phyloP scores from a whole-genome alignment of 1,284 basidiomycete genomes.

The Vanrija pseudolonga region DNA sequence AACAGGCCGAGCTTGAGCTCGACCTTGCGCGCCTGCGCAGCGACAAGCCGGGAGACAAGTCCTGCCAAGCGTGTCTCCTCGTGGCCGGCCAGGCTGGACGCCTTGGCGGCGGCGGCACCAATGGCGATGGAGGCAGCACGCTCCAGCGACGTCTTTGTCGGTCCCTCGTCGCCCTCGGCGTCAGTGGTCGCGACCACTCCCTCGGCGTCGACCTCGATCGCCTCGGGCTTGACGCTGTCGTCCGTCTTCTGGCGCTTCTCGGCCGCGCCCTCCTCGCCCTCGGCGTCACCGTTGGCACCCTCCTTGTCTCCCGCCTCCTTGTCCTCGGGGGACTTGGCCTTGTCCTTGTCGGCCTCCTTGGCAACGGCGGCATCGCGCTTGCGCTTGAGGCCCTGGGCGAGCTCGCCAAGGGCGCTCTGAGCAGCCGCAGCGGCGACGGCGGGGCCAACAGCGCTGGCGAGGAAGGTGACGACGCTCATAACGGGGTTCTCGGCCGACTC shows the following conservation, averaged over 20 bases:
- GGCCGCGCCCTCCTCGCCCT: conserved; percentile 22
- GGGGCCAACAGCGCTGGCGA: conserved; percentile 87
- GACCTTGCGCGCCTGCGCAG: conserved; percentile 86
- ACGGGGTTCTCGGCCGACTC: conserved; percentile 95
- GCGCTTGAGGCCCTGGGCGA: conserved; percentile 62
- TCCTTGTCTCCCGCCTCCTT: conserved; percentile 15
- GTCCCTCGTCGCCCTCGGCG: conserved; percentile 42
- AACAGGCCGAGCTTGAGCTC: conserved; percentile 91
- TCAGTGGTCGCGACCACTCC: conserved; percentile 23
- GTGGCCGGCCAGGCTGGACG: conserved; percentile 72
- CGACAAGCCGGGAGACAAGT: conserved; percentile 79
- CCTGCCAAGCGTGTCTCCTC: conserved; percentile 78
- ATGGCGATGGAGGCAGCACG: conserved; percentile 80
- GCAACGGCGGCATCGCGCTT: conserved; percentile 49
- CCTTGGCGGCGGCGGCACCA: conserved; percentile 83
- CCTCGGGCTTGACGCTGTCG: conserved; percentile 19
- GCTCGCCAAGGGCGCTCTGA: conserved; percentile 72
- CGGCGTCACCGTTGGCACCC: conserved; percentile 10
- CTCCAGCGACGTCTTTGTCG: conserved; percentile 71
- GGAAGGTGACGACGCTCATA: conserved; percentile 96
- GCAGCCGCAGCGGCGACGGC: conserved; percentile 91
- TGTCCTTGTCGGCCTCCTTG: conserved; percentile 31
- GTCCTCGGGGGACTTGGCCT: conserved; percentile 15
- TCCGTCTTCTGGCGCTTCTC: conserved; percentile 18
- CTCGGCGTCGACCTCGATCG: conserved; percentile 16